Evolutionary conservation across 208 protist genomes (phyloP).

Genomic region (Leishmania tropica): DNA sequence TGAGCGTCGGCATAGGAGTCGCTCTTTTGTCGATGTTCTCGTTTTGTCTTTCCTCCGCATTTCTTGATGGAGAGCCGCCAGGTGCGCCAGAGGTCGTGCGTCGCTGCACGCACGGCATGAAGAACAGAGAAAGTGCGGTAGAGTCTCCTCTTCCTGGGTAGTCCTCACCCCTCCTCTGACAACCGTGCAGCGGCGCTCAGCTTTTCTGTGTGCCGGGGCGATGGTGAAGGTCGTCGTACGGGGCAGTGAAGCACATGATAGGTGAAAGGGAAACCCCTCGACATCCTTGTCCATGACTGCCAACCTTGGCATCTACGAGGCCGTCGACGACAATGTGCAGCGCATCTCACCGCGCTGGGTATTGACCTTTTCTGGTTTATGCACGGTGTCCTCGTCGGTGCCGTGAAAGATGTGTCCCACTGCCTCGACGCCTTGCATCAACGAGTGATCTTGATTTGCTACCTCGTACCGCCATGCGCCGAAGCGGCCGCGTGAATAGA

Average conservation of each 20-base stretch:
- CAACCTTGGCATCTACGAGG: not conserved
- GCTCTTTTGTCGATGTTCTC: not conserved
- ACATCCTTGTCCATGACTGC: not conserved
- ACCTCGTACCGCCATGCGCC: slow-evolving; percentile 79
- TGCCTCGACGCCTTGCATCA: slow-evolving; percentile 78
- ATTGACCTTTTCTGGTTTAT: slow-evolving; percentile 47
- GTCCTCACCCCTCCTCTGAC: not conserved
- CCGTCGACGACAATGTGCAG: slow-evolving; percentile 20
- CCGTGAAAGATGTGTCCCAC: slow-evolving; percentile 25
- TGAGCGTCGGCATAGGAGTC: not conserved
- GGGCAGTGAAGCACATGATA: not conserved
- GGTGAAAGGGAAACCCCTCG: not conserved
- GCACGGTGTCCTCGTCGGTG: slow-evolving; percentile 33
- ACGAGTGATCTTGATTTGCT: slow-evolving; percentile 69
- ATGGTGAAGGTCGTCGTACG: not conserved
- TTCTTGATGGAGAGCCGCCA: not conserved
- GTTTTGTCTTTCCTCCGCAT: not conserved
- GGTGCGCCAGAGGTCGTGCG: not conserved
- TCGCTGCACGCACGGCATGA: not conserved
- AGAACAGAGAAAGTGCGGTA: not conserved
- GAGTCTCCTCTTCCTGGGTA: not conserved
- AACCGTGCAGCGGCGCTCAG: not conserved
- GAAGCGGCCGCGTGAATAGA: slow-evolving; percentile 72
- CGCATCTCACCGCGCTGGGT: slow-evolving; percentile 25
- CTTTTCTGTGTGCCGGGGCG: not conserved